A percentile compares a stretch with the other conserved stretches of the same genome.
phyloP scores from a whole-genome alignment of 768 basidiomycete genomes.

The Psilocybe subaeruginosa region DNA sequence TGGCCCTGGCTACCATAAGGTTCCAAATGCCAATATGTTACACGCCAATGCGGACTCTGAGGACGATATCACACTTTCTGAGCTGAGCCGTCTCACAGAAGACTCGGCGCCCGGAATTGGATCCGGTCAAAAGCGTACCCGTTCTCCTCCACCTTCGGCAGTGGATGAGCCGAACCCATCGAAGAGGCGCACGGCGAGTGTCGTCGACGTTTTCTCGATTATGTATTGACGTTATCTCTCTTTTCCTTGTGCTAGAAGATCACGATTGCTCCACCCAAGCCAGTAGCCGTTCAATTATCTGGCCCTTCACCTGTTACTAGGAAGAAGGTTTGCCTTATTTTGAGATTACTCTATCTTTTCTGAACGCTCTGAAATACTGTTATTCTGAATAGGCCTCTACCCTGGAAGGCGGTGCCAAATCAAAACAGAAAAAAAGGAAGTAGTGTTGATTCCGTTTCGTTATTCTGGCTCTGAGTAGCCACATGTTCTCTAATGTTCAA shows the following conservation, averaged over 20 bases:
- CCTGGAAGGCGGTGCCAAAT: constrained; percentile 3
- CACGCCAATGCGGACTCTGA: constrained; percentile 22
- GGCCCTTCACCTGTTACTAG: not conserved
- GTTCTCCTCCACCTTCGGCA: constrained; percentile 13
- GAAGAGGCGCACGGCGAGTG: constrained; percentile 15
- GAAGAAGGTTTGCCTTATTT: constrained; percentile 6
- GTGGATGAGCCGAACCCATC: constrained; percentile 10
- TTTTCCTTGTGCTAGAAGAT: not conserved
- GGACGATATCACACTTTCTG: constrained; percentile 27
- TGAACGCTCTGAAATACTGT: not conserved
- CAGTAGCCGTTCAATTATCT: not conserved
- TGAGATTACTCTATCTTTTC: not conserved
- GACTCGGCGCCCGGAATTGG: not conserved
- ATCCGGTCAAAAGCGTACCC: constrained; percentile 19
- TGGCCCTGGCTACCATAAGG: not conserved
- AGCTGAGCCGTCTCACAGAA: constrained; percentile 18
- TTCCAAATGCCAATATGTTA: constrained; percentile 1
- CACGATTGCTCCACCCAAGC: not conserved
- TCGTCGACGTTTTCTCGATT: constrained; percentile 1
- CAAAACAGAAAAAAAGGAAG: constrained; percentile 18
- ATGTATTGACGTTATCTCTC: not conserved
- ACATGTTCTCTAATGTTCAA: not conserved
- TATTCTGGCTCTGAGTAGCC: not conserved
- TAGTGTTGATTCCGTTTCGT: not conserved
- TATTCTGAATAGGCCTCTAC: not conserved